Conservation (phyloP, 108 stramenopile genomes). For the Craspedostauros australis region DNA sequence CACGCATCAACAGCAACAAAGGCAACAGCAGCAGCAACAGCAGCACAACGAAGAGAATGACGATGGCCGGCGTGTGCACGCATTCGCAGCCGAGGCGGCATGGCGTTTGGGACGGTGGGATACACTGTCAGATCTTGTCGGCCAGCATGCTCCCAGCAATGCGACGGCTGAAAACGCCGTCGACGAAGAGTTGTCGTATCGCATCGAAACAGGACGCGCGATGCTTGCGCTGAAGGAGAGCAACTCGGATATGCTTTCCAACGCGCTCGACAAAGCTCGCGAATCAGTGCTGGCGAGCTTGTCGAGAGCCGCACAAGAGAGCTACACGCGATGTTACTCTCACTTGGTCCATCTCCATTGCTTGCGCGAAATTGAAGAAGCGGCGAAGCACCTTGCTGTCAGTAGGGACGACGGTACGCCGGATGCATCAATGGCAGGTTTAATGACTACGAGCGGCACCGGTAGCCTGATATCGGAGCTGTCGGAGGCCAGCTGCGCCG, state of each 20-base stretch:
- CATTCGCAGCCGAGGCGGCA: slow-evolving; percentile 75
- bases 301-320: slow-evolving; percentile 61
- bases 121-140: slow-evolving; percentile 31
- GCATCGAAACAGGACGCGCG: slow-evolving; percentile 53
- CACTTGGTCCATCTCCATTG: slow-evolving; percentile 59
- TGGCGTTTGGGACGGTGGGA: slow-evolving; percentile 85
- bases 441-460: too few relatives aligned
- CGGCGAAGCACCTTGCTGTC: too few relatives aligned
- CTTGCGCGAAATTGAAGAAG: slow-evolving; percentile 72
- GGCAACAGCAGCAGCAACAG: background rate
- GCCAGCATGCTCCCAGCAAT: background rate
- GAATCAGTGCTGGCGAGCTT: slow-evolving; percentile 52
- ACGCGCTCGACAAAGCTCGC: slow-evolving; percentile 43
- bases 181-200: slow-evolving; percentile 26
- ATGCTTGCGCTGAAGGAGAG: slow-evolving; percentile 45
- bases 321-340: slow-evolving; percentile 67
- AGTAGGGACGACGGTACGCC: too few relatives aligned
- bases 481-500: too few relatives aligned
- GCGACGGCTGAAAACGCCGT: slow-evolving; percentile 1
- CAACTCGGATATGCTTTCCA: slow-evolving; percentile 14
- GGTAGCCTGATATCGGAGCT: too few relatives aligned
- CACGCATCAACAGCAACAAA: slow-evolving; percentile 10
- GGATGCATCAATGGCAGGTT: too few relatives aligned
- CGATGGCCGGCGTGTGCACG: slow-evolving; percentile 6
- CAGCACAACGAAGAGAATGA: background rate